These are phyloP conservation scores for Sarcomyxa edulis DNA, from an alignment of 768 basidiomycete species.

Conservation along the genomic window DNA sequence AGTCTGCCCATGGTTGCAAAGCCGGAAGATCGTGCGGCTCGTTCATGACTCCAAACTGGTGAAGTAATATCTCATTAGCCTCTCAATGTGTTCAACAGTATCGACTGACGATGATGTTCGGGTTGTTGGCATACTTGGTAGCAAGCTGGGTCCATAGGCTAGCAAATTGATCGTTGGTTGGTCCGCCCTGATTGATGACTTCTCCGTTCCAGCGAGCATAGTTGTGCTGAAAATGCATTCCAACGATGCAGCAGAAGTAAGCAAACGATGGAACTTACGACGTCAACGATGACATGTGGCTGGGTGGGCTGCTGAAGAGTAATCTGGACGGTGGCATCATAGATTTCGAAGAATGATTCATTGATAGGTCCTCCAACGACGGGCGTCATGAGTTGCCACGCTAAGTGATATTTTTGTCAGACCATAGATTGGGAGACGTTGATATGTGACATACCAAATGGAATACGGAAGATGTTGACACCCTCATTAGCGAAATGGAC, in stretches of 20 bases:
- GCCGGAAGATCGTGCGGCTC: slow-evolving; percentile 53
- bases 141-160: slow-evolving; percentile 51
- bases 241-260: background rate
- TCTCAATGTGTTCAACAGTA: slow-evolving; percentile 2
- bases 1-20: slow-evolving; percentile 37
- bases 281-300: slow-evolving; percentile 45
- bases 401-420: slow-evolving; percentile 15
- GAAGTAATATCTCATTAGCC: slow-evolving; percentile 1
- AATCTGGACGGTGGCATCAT: slow-evolving; percentile 45
- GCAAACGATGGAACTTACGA: slow-evolving; percentile 22
- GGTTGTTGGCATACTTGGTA: slow-evolving; percentile 34
- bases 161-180: slow-evolving; percentile 45
- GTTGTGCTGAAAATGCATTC: slow-evolving; percentile 36
- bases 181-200: slow-evolving; percentile 56
- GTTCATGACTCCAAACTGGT: slow-evolving; percentile 40
- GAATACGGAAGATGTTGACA: slow-evolving; percentile 41
- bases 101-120: slow-evolving; percentile 33
- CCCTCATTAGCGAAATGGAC: slow-evolving; percentile 43
- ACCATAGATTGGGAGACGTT: slow-evolving; percentile 9
- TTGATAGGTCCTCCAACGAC: slow-evolving; percentile 42
- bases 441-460: slow-evolving; percentile 24
- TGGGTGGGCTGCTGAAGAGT: slow-evolving; percentile 33
- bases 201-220: slow-evolving; percentile 54
- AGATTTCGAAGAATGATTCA: slow-evolving; percentile 35
- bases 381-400: slow-evolving; percentile 50